Conservation (phyloP, 345 rosid species). For the Psidium friedrichsthalianum region DNA sequence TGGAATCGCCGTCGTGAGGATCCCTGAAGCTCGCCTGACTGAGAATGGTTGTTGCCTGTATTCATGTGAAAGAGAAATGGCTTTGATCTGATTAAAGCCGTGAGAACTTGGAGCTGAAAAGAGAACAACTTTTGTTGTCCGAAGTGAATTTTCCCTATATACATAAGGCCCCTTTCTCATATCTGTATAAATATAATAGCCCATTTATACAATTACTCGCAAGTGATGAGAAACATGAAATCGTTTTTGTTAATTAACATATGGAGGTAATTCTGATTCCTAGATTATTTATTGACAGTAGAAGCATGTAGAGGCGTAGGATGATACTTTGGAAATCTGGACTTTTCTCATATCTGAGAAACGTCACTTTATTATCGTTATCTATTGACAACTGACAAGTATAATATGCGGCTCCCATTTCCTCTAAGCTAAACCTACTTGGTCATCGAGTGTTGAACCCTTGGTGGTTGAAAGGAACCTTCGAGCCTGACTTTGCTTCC, state of each 20-base stretch:
- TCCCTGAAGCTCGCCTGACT: slow-evolving; percentile 41
- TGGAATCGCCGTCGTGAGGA: slow-evolving; percentile 47
- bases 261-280: neutral
- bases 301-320: neutral
- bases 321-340: neutral
- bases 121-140: slow-evolving; percentile 15
- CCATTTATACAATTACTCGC: neutral
- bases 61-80: slow-evolving; percentile 47
- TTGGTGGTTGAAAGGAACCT: neutral
- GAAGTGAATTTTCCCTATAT: neutral
- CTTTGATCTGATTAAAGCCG: slow-evolving; percentile 35
- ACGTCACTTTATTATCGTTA: neutral
- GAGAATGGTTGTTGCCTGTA: slow-evolving; percentile 79
- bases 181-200: too few species aligned
- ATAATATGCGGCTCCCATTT: neutral
- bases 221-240: neutral
- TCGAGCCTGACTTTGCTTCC: neutral
- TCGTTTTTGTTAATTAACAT: too few species aligned
- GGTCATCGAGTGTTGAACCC: neutral
- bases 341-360: neutral
- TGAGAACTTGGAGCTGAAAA: neutral
- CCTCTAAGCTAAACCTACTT: neutral
- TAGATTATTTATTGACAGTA: neutral
- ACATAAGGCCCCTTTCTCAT: too few species aligned
- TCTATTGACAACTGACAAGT: neutral